Conservation (phyloP, 208 protist species). For the Trypanosoma vivax region DNA sequence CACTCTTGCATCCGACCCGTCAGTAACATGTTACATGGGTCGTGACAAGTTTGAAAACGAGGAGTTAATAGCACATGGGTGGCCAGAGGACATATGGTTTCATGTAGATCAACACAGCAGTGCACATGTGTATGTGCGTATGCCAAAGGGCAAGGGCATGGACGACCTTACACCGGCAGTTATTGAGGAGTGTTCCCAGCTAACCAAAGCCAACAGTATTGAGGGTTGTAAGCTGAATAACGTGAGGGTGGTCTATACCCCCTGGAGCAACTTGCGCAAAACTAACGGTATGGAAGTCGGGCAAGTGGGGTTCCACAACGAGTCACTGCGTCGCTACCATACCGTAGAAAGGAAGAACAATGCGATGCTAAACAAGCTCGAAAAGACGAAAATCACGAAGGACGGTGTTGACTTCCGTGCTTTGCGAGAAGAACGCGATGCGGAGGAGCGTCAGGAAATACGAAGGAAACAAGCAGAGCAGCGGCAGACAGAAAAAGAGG, state of each 20-base stretch:
- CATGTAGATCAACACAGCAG: slow-evolving; percentile 96
- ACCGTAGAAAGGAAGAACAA: slow-evolving; percentile 82
- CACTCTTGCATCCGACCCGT: slow-evolving; percentile 79
- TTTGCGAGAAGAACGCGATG: slow-evolving; percentile 74
- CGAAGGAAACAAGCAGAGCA: slow-evolving; percentile 34
- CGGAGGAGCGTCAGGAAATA: slow-evolving; percentile 44
- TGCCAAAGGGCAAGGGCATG: slow-evolving; percentile 85
- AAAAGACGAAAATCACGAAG: slow-evolving; percentile 92
- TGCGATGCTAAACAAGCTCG: slow-evolving; percentile 85
- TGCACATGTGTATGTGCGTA: slow-evolving; percentile 97
- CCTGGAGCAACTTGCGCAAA: slow-evolving; percentile 97
- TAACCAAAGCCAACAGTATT: slow-evolving; percentile 97
- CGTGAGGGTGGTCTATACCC: slow-evolving; percentile 95
- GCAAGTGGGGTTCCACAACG: slow-evolving; percentile 93
- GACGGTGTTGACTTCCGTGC: slow-evolving; percentile 77
- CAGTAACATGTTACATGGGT: slow-evolving; percentile 96
- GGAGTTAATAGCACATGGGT: slow-evolving; percentile 95
- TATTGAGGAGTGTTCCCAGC: slow-evolving; percentile 95
- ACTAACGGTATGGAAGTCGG: slow-evolving; percentile 94
- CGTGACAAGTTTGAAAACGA: slow-evolving; percentile 99
- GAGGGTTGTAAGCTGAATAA: slow-evolving; percentile 92
- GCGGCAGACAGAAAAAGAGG: slow-evolving; percentile 52
- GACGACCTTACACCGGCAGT: slow-evolving; percentile 89
- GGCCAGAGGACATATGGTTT: slow-evolving; percentile 98
- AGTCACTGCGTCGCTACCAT: slow-evolving; percentile 69